Evolutionary conservation across 257 asterid genomes (phyloP), one percentile per base, ranked within the genome.

Genomic region (Voacanga thouarsii): DNA sequence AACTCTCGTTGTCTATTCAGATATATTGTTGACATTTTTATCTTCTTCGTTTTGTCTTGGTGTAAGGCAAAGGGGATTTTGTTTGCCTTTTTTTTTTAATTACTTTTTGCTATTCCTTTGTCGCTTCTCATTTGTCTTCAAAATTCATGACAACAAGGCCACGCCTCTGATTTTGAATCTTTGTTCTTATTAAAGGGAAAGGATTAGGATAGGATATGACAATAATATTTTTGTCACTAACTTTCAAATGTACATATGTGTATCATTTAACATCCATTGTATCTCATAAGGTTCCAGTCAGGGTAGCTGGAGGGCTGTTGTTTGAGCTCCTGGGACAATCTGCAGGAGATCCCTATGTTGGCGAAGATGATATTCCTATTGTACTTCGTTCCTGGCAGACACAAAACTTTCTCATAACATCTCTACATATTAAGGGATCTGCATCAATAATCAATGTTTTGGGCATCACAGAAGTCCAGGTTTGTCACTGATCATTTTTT

Each of bases 261-360:
- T 68, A 30, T 18, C 47, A n/a, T 79, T 39, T 71, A 51, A 71
- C 67, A 23, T 69, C 57, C 37, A 78, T 73, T 59, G 28, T 72
- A 76, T 83, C 60, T 80, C 71, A 56, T 80, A 47, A 94, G 97
- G 99, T 95, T 69, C 99, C 99, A 39, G 99, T 95, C 51, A 89
- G 98, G 84, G 99, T 90, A 82, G 97, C 98, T 72, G 97, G 97
- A 75, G 99, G 99, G 71, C 85, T 95, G 43, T 83, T 95, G 76
- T 94, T 95, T 86, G 99, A 92, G 93, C 96, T 95, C 72, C 80
- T 95, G 87, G 99, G 99, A 70, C 98, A 91, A 84, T 92, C 99
- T 74, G 96, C 85, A 47, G 99, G 99, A 12, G 99, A 94, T 87
- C 99, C 99, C 71, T 88, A 74, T 83, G 83, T 77, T 78, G 89